phyloP scores from a whole-genome alignment of 805 yeast species.

The Isabelozyma heimii region DNA sequence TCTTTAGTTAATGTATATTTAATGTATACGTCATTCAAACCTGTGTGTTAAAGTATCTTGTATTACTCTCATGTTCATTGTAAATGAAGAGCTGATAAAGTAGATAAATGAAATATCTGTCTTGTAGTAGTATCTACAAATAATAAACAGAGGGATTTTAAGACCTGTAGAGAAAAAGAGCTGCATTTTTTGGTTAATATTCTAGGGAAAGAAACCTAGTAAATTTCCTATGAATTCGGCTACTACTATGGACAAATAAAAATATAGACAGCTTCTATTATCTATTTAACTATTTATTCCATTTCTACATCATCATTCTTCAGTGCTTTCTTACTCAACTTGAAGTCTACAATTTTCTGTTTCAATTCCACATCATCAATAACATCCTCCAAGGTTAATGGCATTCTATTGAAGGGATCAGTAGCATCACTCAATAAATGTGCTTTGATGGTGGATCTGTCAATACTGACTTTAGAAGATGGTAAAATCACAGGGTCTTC shows the following conservation, averaged over 20 bases:
- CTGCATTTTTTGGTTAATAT: no score
- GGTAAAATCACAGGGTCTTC: conserved; percentile 96
- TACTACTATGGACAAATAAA: no score
- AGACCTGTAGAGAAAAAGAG: no score
- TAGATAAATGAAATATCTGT: background rate
- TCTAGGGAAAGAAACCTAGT: no score
- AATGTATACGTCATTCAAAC: background rate
- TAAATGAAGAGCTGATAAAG: background rate
- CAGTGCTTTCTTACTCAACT: conserved; percentile 37
- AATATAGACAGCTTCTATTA: background rate
- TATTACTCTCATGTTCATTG: background rate
- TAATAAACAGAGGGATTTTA: no score
- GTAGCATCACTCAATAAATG: conserved; percentile 93
- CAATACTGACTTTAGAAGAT: conserved; percentile 78
- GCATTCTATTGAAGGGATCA: conserved; percentile 95
- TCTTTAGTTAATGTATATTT: background rate
- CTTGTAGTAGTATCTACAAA: no score
- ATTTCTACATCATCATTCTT: conserved; percentile 16
- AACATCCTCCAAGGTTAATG: conserved; percentile 86
- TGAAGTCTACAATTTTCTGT: conserved; percentile 58
- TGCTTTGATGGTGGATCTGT: conserved; percentile 86
- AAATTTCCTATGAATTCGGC: no score
- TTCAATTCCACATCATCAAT: conserved; percentile 71
- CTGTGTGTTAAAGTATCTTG: background rate
- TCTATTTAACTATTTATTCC: conserved; percentile 3